Base-by-base conservation (phyloP, 805 yeast genomes). In the Candida gorgasii region DNA sequence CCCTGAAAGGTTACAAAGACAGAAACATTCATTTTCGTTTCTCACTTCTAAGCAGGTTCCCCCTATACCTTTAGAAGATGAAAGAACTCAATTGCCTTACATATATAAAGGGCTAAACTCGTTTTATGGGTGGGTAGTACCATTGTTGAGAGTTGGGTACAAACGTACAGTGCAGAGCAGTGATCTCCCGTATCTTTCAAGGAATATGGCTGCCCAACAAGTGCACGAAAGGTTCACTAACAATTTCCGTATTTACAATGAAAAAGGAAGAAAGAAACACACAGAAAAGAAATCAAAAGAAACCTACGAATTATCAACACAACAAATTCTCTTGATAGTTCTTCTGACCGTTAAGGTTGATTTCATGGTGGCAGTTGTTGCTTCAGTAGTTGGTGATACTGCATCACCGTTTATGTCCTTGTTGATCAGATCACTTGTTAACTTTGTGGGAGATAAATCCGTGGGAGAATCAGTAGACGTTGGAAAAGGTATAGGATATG, bases 111-210 rank as follows among this genome's bases (percentile, higher is more conserved):
- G 23, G 23, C 18, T 12, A n/a, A 31, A 31, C 18, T 12, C 15
- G 6, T 27, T 36, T 5, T 34, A 8, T 22, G 18, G 5, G 8
- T 84, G 89, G 87, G 60, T 83, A 34, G 55, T 62, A 24, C 86
- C 86, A 0, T 49, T 83, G 33, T 59, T 84, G 63, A 62, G 57
- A 14, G 75, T 75, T 5, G 89, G 89, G 4, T 84, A 84, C 59
- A 79, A 76, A 58, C 69, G 89, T 53, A 82, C 88, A 0, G 57
- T 84, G 29, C 75, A 73, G 31, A 76, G 82, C 3, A 72, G 73
- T 35, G 89, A 84, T 58, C 52, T 82, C 48, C 82, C 42, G 43
- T 45, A 43, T 24, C 50, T 64, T 27, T 46, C 57, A 8, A 58
- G 55, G 19, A 57, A 58, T 26, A 40, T 64, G 54, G 55, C 51